A percentile compares a stretch with the other conserved stretches of the same genome.
Evolutionary conservation across 352 stramenopile genomes (phyloP).

Genomic region (Bremia lactucae): DNA sequence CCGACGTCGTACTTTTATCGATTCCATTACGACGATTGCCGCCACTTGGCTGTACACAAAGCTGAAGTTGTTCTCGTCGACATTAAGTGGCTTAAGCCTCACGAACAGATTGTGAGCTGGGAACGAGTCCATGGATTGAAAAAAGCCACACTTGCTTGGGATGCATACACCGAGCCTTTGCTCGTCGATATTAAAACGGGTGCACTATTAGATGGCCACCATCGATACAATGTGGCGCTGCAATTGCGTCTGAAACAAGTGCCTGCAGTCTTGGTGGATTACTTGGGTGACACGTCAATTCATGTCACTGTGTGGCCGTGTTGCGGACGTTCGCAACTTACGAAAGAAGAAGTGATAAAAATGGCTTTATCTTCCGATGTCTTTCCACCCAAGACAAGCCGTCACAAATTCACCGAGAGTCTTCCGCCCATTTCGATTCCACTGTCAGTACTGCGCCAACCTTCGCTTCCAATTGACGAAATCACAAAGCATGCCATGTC

Average conservation of each 20-base stretch:
- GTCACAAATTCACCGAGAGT: conserved; percentile 71
- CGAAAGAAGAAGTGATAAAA: conserved; percentile 73
- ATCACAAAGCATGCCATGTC: conserved; percentile 11
- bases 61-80: conserved; percentile 74
- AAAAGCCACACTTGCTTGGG: conserved; percentile 69
- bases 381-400: conserved; percentile 79
- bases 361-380: conserved; percentile 76
- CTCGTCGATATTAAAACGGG: conserved; percentile 71
- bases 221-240: conserved; percentile 71
- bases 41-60: conserved; percentile 59
- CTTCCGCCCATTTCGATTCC: conserved; percentile 76
- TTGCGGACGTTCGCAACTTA: conserved; percentile 50
- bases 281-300: conserved; percentile 61
- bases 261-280: conserved; percentile 70
- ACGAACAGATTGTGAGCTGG: conserved; percentile 76
- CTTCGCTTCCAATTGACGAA: conserved; percentile 40
- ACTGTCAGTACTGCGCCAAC: conserved; percentile 54
- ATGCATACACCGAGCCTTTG: conserved; percentile 71
- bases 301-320: conserved; percentile 71
- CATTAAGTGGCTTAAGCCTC: conserved; percentile 73
- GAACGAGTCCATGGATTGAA: conserved; percentile 68
- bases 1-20: conserved; percentile 83
- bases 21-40: conserved; percentile 61
- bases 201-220: conserved; percentile 76
- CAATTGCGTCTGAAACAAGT: conserved; percentile 64